Evolutionary conservation across 1,284 basidiomycete genomes (phyloP).

Genomic region (Leccinum cinnamomeum): DNA sequence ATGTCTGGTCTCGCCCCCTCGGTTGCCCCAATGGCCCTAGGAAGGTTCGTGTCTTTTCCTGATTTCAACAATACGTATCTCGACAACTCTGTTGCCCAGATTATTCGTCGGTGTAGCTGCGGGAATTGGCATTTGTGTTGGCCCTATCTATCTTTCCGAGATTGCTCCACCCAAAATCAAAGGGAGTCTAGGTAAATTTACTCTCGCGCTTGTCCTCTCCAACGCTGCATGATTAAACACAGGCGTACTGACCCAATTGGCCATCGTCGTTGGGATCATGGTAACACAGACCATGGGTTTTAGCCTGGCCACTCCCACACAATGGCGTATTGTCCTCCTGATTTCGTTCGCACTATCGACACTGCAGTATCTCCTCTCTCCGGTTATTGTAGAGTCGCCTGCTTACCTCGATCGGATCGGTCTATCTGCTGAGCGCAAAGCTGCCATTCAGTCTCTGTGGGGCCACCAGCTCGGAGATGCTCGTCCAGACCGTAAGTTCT

Average conservation of each 20-base stretch:
- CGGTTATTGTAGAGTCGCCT: conserved; percentile 65
- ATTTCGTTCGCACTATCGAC: conserved; percentile 62
- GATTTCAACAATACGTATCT: not conserved
- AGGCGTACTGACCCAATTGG: conserved; percentile 88
- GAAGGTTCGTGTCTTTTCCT: conserved; percentile 51
- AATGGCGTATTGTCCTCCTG: conserved; percentile 76
- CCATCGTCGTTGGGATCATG: conserved; percentile 84
- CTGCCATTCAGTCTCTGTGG: conserved; percentile 55
- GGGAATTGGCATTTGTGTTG: conserved; percentile 84
- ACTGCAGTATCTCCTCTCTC: conserved; percentile 57
- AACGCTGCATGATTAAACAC: conserved; percentile 22
- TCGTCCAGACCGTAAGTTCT: conserved; percentile 28
- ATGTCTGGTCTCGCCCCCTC: conserved; percentile 67
- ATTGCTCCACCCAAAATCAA: conserved; percentile 73
- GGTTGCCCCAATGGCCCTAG: conserved; percentile 58
- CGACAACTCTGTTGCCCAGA: conserved; percentile 39
- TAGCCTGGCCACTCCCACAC: conserved; percentile 56
- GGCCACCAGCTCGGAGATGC: conserved; percentile 22
- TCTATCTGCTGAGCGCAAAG: conserved; percentile 49
- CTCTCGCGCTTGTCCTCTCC: not conserved
- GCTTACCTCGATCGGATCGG: conserved; percentile 58
- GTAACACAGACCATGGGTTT: conserved; percentile 71
- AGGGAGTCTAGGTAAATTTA: conserved; percentile 61
- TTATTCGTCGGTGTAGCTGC: conserved; percentile 78
- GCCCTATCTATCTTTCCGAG: conserved; percentile 83